A percentile compares a stretch with the other conserved stretches of the same genome.
Conservation (phyloP, 805 yeast species). For the Candida ascalaphidarum region DNA sequence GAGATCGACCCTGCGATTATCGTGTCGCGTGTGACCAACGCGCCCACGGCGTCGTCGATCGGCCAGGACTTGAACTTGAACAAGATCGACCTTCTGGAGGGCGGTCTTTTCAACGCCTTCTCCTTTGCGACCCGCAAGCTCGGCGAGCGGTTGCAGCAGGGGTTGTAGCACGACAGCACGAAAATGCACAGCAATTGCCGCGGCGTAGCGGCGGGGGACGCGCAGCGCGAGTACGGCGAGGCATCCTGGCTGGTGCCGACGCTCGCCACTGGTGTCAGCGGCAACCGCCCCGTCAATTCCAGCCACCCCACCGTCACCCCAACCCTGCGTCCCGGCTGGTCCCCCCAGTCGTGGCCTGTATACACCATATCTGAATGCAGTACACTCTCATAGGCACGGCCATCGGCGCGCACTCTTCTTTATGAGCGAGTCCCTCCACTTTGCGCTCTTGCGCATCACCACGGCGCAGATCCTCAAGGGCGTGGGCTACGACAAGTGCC, state of each 20-base stretch:
- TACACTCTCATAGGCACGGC: no score
- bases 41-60: conserved; percentile 41
- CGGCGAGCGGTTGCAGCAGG: conserved; percentile 38
- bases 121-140: conserved; percentile 76
- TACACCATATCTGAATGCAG: no score
- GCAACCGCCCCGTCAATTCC: no score
- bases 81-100: conserved; percentile 60
- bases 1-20: conserved; percentile 85
- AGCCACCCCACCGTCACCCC: no score
- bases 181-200: background rate
- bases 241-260: no score
- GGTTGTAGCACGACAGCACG: conserved; percentile 15
- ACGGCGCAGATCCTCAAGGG: conserved; percentile 59
- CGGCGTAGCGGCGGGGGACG: no score
- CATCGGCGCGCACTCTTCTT: background rate
- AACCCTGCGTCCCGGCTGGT: no score
- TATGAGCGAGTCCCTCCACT: conserved; percentile 34
- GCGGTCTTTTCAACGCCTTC: conserved; percentile 75
- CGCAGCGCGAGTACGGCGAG: no score
- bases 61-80: conserved; percentile 51
- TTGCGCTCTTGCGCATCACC: conserved; percentile 28
- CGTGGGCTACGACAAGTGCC: conserved; percentile 75
- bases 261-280: no score
- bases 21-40: conserved; percentile 83
- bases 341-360: no score